Evolutionary conservation across 805 yeast genomes (phyloP), one percentile per base, ranked within the genome.

Genomic region (Metschnikowia continentalis): DNA sequence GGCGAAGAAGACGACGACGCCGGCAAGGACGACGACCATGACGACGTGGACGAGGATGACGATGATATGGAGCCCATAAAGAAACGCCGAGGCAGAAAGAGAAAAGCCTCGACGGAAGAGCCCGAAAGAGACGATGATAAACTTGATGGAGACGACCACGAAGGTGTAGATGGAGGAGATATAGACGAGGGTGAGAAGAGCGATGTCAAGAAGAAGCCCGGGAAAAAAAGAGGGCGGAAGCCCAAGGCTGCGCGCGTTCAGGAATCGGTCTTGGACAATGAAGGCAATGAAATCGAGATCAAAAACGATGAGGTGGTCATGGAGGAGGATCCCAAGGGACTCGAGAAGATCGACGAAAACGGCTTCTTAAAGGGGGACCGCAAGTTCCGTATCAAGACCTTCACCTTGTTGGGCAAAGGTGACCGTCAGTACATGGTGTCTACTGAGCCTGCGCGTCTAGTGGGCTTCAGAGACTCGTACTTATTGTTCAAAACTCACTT

Each of bases 371-470:
- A 68, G 41, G 96, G 87, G 3, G 91, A 82, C 15, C 79, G 97
- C 56, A 80, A 81, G 61, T 92, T 80, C 71, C 76, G 91, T 52
- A 82, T 85, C 49, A 79, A 84, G 53, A 79, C 86, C 0, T 88
- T 88, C 67, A 83, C 83, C 5, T 74, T 86, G 7, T 63, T 72
- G 39, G 84, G 82, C 4, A 75, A 81, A 49, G 97, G 96, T 7
- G 80, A 82, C 19, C 77, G 84, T 56, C 75, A 84, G 51, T 94
- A 82, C 67, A 91, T 92, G 96, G 80, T 94, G 44, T 85, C 96
- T 2, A 91, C 98, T 0, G 99, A 94, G 64, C 96, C 97, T 2
- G 97, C 99, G 1, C 80, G 98, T 59, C 83, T 92, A 61, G 90
- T 92, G 54, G 98, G 97, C 3, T 88, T 90, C 70, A 79, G 97